A percentile compares a stretch with the other conserved stretches of the same genome.
Conservation (phyloP, 257 asterid species). For the Solanum chiquidenum region DNA sequence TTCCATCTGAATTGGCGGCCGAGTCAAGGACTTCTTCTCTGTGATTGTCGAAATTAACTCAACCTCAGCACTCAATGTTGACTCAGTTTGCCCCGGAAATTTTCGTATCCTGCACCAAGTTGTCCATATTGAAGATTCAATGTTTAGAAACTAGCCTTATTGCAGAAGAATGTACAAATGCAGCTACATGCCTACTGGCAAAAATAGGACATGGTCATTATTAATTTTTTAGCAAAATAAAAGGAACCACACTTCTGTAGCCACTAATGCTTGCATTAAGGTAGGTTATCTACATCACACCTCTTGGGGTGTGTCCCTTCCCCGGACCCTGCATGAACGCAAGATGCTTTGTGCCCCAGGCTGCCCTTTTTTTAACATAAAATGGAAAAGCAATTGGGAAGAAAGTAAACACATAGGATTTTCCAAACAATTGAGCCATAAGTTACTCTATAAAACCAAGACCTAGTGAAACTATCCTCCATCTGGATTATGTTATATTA, state of each 20-base stretch:
- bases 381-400: neutral
- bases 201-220: neutral
- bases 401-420: neutral
- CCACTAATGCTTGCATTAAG: neutral
- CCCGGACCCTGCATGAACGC: neutral
- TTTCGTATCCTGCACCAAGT: slow-evolving; percentile 71
- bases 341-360: neutral
- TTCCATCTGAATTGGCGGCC: slow-evolving; percentile 99
- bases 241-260: neutral
- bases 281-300: neutral
- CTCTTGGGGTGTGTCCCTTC: neutral
- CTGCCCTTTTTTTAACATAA: neutral
- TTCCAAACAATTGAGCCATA: neutral
- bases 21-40: slow-evolving; percentile 95
- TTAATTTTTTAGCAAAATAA: neutral
- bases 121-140: neutral
- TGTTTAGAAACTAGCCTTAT: neutral
- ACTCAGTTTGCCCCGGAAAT: slow-evolving; percentile 98
- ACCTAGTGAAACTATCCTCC: neutral
- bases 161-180: neutral
- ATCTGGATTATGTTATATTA: neutral
- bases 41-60: slow-evolving; percentile 91
- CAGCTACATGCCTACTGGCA: neutral
- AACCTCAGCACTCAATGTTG: slow-evolving; percentile 96
- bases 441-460: neutral